A percentile compares a stretch with the other conserved stretches of the same genome.
Evolutionary conservation across 129 eudicot species (phyloP).

Genomic region (Mikania micrantha): DNA sequence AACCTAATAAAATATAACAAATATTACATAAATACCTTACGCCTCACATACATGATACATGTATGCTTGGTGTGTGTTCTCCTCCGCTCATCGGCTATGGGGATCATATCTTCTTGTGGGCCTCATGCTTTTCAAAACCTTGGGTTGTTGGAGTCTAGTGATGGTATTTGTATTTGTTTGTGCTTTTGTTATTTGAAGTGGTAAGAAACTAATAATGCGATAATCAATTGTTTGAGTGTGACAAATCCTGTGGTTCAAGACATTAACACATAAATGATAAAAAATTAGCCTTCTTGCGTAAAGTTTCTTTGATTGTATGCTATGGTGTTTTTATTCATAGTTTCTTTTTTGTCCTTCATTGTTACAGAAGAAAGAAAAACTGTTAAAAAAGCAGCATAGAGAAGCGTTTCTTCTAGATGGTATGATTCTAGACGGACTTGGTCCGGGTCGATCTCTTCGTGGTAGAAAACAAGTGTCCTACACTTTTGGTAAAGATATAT

Average conservation of each 20-base stretch:
- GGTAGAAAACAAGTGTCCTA: constrained; percentile 97
- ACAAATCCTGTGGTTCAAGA: not conserved
- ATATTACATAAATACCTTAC: no score
- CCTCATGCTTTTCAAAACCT: no score
- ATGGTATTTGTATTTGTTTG: not conserved
- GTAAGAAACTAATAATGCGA: not conserved
- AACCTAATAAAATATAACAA: no score
- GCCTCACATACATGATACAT: no score
- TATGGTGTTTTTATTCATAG: not conserved
- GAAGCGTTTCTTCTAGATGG: constrained; percentile 86
- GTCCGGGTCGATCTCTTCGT: constrained; percentile 87
- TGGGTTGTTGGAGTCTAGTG: not conserved
- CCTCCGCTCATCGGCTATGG: no score
- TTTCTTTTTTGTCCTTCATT: constrained; percentile 10
- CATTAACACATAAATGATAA: not conserved
- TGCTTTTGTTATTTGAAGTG: not conserved
- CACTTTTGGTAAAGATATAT: constrained; percentile 72
- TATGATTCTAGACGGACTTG: constrained; percentile 70
- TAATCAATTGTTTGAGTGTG: not conserved
- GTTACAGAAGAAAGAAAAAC: constrained; percentile 72
- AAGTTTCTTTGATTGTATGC: not conserved
- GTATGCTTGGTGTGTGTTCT: no score
- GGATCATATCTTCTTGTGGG: no score
- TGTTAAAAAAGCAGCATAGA: constrained; percentile 85
- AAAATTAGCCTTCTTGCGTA: not conserved